A percentile compares a stretch with the other conserved stretches of the same genome.
Conservation (phyloP, 2,329 filamentous ascomycete genomes). For the Neopestalotiopsis clavispora region DNA sequence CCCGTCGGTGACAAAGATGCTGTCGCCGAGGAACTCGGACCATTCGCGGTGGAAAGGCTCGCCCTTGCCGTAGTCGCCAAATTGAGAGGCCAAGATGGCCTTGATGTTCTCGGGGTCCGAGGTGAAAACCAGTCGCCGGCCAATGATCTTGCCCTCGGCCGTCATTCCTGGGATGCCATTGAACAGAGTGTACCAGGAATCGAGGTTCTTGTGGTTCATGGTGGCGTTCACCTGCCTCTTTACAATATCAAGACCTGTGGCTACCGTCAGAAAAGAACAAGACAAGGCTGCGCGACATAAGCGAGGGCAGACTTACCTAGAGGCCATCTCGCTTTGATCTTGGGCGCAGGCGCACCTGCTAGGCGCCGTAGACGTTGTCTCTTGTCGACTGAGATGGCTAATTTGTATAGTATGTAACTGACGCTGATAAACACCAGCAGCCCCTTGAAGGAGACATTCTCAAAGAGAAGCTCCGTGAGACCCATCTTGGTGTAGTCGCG, state of each 20-base stretch:
- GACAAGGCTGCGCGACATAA: constrained; percentile 7
- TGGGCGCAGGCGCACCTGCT: constrained; percentile 45
- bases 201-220: constrained; percentile 59
- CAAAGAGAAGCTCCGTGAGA: constrained; percentile 53
- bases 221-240: constrained; percentile 58
- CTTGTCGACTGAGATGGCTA: constrained; percentile 44
- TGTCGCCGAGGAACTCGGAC: constrained; percentile 75
- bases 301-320: constrained; percentile 49
- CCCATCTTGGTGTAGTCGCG: constrained; percentile 43
- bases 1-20: constrained; percentile 82
- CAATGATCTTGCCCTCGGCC: constrained; percentile 60
- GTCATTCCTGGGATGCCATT: constrained; percentile 54
- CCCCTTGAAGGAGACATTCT: constrained; percentile 47
- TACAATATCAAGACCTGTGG: constrained; percentile 68
- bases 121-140: constrained; percentile 72
- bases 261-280: constrained; percentile 19
- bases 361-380: constrained; percentile 50
- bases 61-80: constrained; percentile 84
- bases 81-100: constrained; percentile 86
- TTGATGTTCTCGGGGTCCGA: constrained; percentile 90
- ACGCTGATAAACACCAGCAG: constrained; percentile 42
- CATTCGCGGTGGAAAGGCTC: constrained; percentile 75
- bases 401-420: constrained; percentile 42
- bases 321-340: constrained; percentile 44
- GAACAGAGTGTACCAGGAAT: constrained; percentile 65